phyloP scores from a whole-genome alignment of 1,284 basidiomycete species.

The Fomitiporia mediterranea region DNA sequence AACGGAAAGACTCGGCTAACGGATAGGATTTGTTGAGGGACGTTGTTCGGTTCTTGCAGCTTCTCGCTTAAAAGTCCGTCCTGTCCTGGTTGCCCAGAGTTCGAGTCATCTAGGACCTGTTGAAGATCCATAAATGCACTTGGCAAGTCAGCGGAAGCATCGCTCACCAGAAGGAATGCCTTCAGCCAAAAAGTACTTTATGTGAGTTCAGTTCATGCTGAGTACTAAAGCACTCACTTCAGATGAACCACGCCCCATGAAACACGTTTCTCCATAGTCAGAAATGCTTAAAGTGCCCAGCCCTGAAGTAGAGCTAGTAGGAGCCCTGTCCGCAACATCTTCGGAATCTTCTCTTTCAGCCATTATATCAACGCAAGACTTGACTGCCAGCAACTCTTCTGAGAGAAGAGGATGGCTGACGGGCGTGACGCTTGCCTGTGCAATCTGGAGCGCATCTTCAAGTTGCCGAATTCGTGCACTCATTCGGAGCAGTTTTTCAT shows the following conservation, averaged over 20 bases:
- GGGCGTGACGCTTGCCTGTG: constrained; percentile 1
- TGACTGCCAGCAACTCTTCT: constrained; percentile 15
- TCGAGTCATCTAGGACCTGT: not conserved
- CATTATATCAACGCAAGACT: constrained; percentile 1
- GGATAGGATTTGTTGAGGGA: constrained; percentile 2
- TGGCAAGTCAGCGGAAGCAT: not conserved
- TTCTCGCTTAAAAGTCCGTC: too few relatives aligned
- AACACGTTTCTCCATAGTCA: constrained; percentile 12
- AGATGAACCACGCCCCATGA: constrained; percentile 11
- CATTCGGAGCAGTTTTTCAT: constrained; percentile 17
- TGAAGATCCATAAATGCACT: not conserved
- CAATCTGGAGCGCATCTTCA: constrained; percentile 18
- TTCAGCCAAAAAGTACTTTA: not conserved
- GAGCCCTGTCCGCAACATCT: not conserved
- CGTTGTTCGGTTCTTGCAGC: not conserved
- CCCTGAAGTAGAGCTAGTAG: not conserved
- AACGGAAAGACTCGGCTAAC: constrained; percentile 10
- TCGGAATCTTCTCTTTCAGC: not conserved
- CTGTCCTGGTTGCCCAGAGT: not conserved
- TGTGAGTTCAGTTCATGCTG: not conserved
- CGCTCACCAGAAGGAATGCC: constrained; percentile 11
- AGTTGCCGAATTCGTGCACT: constrained; percentile 19
- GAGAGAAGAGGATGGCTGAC: constrained; percentile 14
- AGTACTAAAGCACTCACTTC: not conserved
- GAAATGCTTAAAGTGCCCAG: constrained; percentile 17